A percentile compares a stretch with the other conserved stretches of the same genome.
Conservation (phyloP, 2,329 filamentous ascomycete genomes). For the Blumeria graminis region DNA sequence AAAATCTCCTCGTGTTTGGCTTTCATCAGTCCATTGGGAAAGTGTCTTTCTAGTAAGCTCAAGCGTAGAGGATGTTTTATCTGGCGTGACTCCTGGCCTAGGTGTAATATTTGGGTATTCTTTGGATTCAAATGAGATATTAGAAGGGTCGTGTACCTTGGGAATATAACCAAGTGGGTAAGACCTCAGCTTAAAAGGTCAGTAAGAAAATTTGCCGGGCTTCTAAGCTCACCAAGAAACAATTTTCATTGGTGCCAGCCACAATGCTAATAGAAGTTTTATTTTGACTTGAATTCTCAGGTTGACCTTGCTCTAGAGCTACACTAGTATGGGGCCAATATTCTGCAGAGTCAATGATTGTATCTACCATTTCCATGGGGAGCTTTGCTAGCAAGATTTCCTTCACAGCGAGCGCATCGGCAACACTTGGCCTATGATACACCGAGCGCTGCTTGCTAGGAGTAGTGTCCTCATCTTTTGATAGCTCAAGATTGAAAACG, state of each 20-base stretch:
- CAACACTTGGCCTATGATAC: constrained; percentile 17
- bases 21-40: constrained; percentile 6
- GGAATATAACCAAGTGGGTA: constrained; percentile 11
- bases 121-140: constrained; percentile 2
- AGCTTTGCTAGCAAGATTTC: constrained; percentile 23
- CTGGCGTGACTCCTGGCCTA: constrained; percentile 4
- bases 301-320: constrained; percentile 9
- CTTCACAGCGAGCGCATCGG: constrained; percentile 26
- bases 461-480: background rate
- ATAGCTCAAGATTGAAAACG: background rate
- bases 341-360: constrained; percentile 32
- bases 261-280: background rate
- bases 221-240: constrained; percentile 18
- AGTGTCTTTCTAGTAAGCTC: constrained; percentile 8
- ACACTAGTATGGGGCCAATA: constrained; percentile 30
- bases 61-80: constrained; percentile 1
- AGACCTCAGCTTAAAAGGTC: constrained; percentile 10
- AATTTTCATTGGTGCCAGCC: constrained; percentile 14
- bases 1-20: constrained; percentile 12
- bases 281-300: constrained; percentile 1
- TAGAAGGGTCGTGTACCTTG: background rate
- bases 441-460: background rate
- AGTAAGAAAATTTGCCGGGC: background rate
- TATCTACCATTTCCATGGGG: constrained; percentile 30
- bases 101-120: constrained; percentile 4